Percentiles rank a stretch among this genome's conserved stretches.
Conservation (phyloP, 2,329 filamentous ascomycete genomes). For the Fusarium tupiense region DNA sequence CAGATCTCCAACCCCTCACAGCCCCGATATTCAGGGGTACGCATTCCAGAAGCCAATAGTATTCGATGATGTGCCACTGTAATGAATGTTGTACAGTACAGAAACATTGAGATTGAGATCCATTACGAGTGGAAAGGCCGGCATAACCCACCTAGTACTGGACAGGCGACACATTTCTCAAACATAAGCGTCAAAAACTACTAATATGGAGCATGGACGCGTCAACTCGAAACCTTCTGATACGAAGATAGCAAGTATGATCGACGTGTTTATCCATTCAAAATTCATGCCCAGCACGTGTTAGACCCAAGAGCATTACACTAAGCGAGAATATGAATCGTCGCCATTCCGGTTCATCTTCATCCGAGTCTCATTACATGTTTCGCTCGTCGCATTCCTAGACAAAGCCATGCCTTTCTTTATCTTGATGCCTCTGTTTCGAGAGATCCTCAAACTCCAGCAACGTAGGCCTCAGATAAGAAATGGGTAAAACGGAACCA, state of each 20-base stretch:
- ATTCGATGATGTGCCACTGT: background rate
- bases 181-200: slow-evolving; percentile 16
- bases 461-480: background rate
- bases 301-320: background rate
- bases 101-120: slow-evolving; percentile 17
- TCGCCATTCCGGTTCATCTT: slow-evolving; percentile 20
- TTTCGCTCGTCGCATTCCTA: slow-evolving; percentile 19
- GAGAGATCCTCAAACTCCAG: background rate
- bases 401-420: background rate
- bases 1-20: slow-evolving; percentile 28
- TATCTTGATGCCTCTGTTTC: slow-evolving; percentile 15
- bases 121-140: slow-evolving; percentile 13
- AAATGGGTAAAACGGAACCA: slow-evolving; percentile 5
- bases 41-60: slow-evolving; percentile 21
- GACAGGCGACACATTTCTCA: slow-evolving; percentile 23
- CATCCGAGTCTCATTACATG: slow-evolving; percentile 30
- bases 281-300: slow-evolving; percentile 9
- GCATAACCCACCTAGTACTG: slow-evolving; percentile 18
- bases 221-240: slow-evolving; percentile 34
- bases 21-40: slow-evolving; percentile 34
- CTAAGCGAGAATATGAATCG: slow-evolving; percentile 6
- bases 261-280: slow-evolving; percentile 18
- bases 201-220: slow-evolving; percentile 27
- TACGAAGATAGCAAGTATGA: slow-evolving; percentile 19
- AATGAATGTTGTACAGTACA: background rate